Base-by-base conservation (phyloP, 306 rosid genomes). In the Acacia acuminata region DNA sequence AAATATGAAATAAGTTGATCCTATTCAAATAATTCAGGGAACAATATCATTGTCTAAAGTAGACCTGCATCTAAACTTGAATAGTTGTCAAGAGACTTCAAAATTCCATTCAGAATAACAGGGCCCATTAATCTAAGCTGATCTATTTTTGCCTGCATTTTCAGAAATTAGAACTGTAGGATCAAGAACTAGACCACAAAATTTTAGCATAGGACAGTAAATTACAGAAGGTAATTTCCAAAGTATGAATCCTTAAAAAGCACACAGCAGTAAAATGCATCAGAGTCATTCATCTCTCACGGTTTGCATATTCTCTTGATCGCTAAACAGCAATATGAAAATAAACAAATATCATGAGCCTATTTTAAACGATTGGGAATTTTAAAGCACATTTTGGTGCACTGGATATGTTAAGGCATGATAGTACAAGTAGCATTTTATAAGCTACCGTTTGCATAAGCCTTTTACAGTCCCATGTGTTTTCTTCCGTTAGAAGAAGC, bases 41-140 rank as follows among this genome's bases (percentile, higher is more conserved):
- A 76, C 7, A 82, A 56, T 22, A 47, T 80, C 16, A 76, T 15
- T 27, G 47, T 76, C 67, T 48, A 30, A 27, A 81, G 78, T 76
- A 85, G 71, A 95, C 99, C 99, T 90, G 94, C 84, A 77, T 87
- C 92, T 77, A 85, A 89, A 82, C 82, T 88, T 80, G 95, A 86
- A 88, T 85, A 84, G 82, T 81, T 86, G 84, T 95, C 99, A 60
- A 95, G 99, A 68, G 97, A 95, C 90, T 93, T 95, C 92, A 95
- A 67, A 82, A 95, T 89, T 81, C 93, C 98, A 86, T 88, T 90
- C 69, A 95, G 93, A 89, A 93, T 93, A 86, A 95, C 92, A 51
- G 99, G 99, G 72, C 97, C 94, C 93, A 93, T 93, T 77, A 93
- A 90, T 90, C 85, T 93, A 47, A 95, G 98, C 85, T 95, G 99